These are phyloP conservation scores for Lactifluus subvellereus DNA, from an alignment of 768 basidiomycete genomes.

Conservation along the genomic window DNA sequence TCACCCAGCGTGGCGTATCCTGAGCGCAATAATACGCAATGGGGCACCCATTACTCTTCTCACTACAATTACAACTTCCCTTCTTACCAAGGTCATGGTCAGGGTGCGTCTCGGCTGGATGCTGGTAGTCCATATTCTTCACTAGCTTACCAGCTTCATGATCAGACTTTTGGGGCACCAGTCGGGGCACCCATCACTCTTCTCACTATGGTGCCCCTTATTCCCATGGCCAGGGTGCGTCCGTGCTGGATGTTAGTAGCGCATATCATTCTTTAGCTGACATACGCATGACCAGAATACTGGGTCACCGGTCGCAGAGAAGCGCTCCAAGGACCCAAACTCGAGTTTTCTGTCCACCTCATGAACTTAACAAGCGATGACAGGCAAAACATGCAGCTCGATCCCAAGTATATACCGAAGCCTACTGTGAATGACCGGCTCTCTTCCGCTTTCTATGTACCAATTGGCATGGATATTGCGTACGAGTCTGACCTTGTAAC, in stretches of 20 bases:
- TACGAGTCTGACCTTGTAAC: neutral
- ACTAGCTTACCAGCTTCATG: neutral
- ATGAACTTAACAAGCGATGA: constrained; percentile 16
- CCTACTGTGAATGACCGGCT: constrained; percentile 8
- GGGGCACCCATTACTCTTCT: neutral
- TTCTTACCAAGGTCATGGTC: neutral
- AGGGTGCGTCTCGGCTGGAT: neutral
- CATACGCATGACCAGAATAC: neutral
- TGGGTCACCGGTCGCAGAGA: constrained; percentile 10
- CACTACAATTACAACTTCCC: neutral
- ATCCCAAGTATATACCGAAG: constrained; percentile 4
- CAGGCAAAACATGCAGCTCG: constrained; percentile 8
- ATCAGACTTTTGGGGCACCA: constrained; percentile 11
- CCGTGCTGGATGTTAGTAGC: neutral
- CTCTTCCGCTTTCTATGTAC: neutral
- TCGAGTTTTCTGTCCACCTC: neutral
- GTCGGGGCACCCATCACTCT: neutral
- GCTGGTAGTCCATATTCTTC: neutral
- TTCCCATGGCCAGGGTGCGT: neutral
- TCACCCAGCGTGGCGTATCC: neutral
- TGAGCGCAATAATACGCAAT: neutral
- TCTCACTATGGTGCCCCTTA: neutral
- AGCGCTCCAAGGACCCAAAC: neutral
- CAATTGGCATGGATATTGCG: neutral
- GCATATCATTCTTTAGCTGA: neutral